phyloP scores from a whole-genome alignment of 192 early-diverging fungal species.

The Geranomyces michiganensis region DNA sequence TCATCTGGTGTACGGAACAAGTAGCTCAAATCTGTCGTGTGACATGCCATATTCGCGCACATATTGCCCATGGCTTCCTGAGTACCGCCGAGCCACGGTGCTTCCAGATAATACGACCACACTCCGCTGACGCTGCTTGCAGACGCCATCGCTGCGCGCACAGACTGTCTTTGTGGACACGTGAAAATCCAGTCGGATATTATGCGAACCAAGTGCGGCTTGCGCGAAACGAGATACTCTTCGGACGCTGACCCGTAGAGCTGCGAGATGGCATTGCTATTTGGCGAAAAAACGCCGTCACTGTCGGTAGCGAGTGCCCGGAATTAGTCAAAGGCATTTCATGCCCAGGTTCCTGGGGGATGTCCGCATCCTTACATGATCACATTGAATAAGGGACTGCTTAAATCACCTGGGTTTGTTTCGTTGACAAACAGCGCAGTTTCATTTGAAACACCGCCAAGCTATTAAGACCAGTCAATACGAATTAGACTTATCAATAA shows the following conservation, averaged over 20 bases:
- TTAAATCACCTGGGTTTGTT: constrained; percentile 15
- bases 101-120: constrained; percentile 32
- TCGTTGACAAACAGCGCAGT: constrained; percentile 30
- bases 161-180: constrained; percentile 16
- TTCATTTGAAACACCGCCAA: constrained; percentile 37
- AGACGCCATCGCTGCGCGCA: neutral
- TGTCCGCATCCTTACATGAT: constrained; percentile 13
- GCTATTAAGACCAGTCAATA: neutral
- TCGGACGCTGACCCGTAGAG: constrained; percentile 9
- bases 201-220: constrained; percentile 23
- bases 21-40: constrained; percentile 39
- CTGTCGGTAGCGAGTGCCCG: constrained; percentile 9
- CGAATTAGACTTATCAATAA: neutral
- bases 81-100: constrained; percentile 37
- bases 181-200: constrained; percentile 31
- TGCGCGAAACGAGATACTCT: constrained; percentile 18
- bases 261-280: neutral
- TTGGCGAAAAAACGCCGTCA: constrained; percentile 18
- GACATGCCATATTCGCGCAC: constrained; percentile 32
- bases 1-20: constrained; percentile 30
- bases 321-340: constrained; percentile 1
- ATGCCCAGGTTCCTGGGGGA: neutral
- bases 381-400: constrained; percentile 27
- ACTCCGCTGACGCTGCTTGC: constrained; percentile 6
- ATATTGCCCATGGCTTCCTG: constrained; percentile 34